Evolutionary conservation across 2,329 filamentous ascomycete species (phyloP).

Genomic region (Pestalotiopsis sp.): DNA sequence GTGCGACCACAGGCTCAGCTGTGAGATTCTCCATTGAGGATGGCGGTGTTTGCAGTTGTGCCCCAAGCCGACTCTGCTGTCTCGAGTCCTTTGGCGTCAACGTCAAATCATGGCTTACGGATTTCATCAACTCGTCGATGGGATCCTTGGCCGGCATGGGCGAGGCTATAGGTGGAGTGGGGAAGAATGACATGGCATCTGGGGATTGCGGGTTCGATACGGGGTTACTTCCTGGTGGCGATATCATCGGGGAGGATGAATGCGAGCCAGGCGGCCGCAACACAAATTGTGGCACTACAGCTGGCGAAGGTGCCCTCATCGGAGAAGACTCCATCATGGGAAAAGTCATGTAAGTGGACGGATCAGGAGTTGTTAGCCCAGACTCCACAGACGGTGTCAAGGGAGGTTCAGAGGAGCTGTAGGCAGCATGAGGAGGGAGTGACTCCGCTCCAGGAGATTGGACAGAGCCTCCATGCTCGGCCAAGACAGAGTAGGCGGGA

Average conservation of each 20-base stretch:
- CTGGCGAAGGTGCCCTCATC: neutral
- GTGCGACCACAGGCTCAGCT: neutral
- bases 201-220: conserved; percentile 16
- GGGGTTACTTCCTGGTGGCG: neutral
- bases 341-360: conserved; percentile 1
- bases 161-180: conserved; percentile 10
- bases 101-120: neutral
- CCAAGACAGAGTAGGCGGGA: conserved; percentile 15
- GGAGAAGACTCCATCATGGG: neutral
- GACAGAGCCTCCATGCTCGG: neutral
- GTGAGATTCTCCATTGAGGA: neutral
- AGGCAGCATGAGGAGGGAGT: neutral
- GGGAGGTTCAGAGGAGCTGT: neutral
- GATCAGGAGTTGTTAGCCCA: neutral
- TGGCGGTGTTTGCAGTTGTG: neutral
- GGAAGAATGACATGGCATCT: conserved; percentile 16
- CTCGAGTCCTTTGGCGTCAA: neutral
- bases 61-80: neutral
- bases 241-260: neutral
- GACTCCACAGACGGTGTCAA: neutral
- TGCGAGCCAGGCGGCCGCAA: neutral
- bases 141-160: conserved; percentile 4
- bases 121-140: conserved; percentile 15
- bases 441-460: neutral
- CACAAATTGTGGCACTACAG: neutral